phyloP scores from a whole-genome alignment of 2,329 filamentous ascomycete species.

The Lizonia empirigonia region DNA sequence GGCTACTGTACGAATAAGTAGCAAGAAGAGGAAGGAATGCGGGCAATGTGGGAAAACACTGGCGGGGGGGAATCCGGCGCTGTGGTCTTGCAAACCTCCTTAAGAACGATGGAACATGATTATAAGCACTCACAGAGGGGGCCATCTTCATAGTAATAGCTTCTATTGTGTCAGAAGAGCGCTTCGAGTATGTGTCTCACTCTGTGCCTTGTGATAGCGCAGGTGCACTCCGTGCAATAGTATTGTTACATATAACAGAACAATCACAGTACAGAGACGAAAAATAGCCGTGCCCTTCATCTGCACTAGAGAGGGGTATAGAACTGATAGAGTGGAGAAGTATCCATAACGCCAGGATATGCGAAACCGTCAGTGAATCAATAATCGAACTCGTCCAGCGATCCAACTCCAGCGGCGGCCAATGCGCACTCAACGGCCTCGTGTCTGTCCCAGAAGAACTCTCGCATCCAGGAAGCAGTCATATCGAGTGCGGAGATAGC shows the following conservation, averaged over 20 bases:
- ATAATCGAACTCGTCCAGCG: constrained; percentile 33
- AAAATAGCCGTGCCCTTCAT: constrained; percentile 1
- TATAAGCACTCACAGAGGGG: too few relatives aligned
- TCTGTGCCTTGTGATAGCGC: too few relatives aligned
- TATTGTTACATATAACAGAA: neutral
- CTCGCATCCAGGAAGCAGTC: constrained; percentile 42
- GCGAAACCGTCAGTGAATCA: constrained; percentile 11
- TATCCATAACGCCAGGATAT: constrained; percentile 12
- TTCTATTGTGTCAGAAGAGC: too few relatives aligned
- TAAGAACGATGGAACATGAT: too few relatives aligned
- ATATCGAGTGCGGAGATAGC: constrained; percentile 42
- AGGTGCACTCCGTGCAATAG: too few relatives aligned
- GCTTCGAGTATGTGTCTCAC: too few relatives aligned
- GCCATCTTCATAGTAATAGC: too few relatives aligned
- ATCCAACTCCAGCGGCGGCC: constrained; percentile 35
- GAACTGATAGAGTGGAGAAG: constrained; percentile 18
- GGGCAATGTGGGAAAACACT: too few relatives aligned
- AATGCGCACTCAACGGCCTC: constrained; percentile 40
- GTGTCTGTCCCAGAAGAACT: constrained; percentile 46
- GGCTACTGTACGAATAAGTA: too few relatives aligned
- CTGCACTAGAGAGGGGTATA: neutral
- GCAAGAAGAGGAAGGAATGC: too few relatives aligned
- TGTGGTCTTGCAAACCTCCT: too few relatives aligned
- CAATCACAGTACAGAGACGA: constrained; percentile 3
- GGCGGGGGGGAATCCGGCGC: too few relatives aligned